Evolutionary conservation across 1,139 yeast species (phyloP).

Genomic region (Torulaspora globosa): DNA sequence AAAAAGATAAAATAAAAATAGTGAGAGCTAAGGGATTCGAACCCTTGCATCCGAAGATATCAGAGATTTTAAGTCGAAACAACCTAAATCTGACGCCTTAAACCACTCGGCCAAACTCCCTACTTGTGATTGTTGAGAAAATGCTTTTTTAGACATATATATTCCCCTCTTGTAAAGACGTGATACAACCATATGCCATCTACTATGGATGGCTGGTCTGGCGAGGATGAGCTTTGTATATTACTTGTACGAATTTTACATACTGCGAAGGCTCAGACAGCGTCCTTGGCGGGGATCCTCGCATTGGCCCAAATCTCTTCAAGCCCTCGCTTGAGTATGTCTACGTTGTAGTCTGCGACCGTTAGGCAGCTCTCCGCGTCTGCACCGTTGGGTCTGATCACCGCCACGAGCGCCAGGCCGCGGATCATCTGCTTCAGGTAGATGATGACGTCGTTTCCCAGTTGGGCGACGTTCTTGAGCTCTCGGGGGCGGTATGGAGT

Average conservation of each 20-base stretch:
- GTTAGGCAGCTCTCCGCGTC: conserved; percentile 56
- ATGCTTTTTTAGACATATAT: too few species aligned
- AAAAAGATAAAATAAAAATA: conserved; percentile 11
- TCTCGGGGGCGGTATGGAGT: conserved; percentile 34
- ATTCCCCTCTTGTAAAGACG: too few species aligned
- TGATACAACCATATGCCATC: too few species aligned
- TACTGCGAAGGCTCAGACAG: neutral
- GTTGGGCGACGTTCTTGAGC: conserved; percentile 63
- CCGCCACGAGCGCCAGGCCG: conserved; percentile 86
- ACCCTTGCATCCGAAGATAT: conserved; percentile 36
- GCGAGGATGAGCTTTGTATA: neutral
- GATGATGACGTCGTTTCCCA: conserved; percentile 77
- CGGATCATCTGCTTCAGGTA: conserved; percentile 89
- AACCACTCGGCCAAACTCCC: conserved; percentile 37
- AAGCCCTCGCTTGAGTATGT: conserved; percentile 70
- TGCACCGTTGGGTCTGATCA: conserved; percentile 63
- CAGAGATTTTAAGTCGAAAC: conserved; percentile 26
- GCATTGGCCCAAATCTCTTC: conserved; percentile 66
- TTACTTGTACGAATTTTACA: neutral
- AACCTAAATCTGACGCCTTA: conserved; percentile 36
- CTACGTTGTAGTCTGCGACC: conserved; percentile 84
- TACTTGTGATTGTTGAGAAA: neutral
- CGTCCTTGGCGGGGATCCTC: conserved; percentile 16
- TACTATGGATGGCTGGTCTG: too few species aligned
- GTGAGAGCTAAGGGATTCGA: conserved; percentile 36